These are phyloP conservation scores for Pleurotus eryngii DNA, from an alignment of 768 basidiomycete genomes.

Conservation along the genomic window DNA sequence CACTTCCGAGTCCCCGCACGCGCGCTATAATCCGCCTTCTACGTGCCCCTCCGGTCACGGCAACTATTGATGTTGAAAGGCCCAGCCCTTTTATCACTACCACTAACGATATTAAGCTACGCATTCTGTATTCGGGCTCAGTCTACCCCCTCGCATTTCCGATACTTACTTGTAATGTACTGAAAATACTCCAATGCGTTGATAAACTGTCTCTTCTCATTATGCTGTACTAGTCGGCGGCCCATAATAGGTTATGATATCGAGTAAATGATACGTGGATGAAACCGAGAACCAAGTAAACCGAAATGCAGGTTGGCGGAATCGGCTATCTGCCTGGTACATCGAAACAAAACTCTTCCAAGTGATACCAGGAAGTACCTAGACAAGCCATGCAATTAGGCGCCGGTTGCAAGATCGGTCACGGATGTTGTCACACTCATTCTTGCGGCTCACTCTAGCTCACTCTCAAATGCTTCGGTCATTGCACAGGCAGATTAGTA, in stretches of 20 bases:
- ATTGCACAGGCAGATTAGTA: neutral
- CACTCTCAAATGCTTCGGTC: neutral
- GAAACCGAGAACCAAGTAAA: too few relatives aligned
- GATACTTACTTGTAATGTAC: too few relatives aligned
- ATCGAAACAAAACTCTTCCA: too few relatives aligned
- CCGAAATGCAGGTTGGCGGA: constrained; percentile 20
- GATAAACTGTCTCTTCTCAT: too few relatives aligned
- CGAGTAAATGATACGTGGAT: too few relatives aligned
- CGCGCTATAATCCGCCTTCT: neutral
- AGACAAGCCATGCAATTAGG: too few relatives aligned
- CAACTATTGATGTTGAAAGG: too few relatives aligned
- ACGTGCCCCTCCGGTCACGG: neutral
- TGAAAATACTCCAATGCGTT: neutral
- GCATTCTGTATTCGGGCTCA: too few relatives aligned
- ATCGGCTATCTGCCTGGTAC: constrained; percentile 13
- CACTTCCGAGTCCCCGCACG: neutral
- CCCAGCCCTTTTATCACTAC: neutral
- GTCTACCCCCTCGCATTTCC: too few relatives aligned
- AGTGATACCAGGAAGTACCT: too few relatives aligned
- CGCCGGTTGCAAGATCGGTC: neutral
- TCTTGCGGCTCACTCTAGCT: neutral
- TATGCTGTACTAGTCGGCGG: neutral
- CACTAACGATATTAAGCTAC: neutral
- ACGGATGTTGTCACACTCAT: neutral
- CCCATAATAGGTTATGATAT: neutral